Evolutionary conservation across 1,284 basidiomycete genomes (phyloP).

Genomic region (Moniliella sp.): DNA sequence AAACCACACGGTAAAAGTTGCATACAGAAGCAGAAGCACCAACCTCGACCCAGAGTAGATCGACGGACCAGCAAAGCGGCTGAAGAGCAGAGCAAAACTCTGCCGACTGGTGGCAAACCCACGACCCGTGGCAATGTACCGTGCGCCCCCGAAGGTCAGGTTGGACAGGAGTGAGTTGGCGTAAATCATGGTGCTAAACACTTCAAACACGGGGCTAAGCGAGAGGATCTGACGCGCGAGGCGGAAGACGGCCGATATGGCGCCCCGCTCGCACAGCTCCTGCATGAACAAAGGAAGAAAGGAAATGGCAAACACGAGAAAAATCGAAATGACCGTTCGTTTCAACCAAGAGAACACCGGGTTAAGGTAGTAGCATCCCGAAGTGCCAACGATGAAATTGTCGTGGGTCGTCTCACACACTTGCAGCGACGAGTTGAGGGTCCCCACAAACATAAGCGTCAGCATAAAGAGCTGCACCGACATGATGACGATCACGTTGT

Average conservation of each 20-base stretch:
- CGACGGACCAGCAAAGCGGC: constrained; percentile 31
- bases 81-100: constrained; percentile 29
- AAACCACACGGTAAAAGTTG: constrained; percentile 32
- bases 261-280: constrained; percentile 32
- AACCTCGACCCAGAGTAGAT: constrained; percentile 32
- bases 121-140: constrained; percentile 32
- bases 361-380: constrained; percentile 32
- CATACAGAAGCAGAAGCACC: constrained; percentile 27
- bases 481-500: constrained; percentile 58
- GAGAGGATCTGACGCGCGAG: constrained; percentile 31
- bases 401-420: constrained; percentile 27
- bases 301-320: constrained; percentile 34
- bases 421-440: constrained; percentile 27
- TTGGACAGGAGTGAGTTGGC: constrained; percentile 32
- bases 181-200: constrained; percentile 33
- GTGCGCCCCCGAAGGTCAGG: constrained; percentile 31
- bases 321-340: constrained; percentile 33
- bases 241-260: constrained; percentile 27
- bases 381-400: constrained; percentile 26
- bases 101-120: constrained; percentile 31
- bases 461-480: constrained; percentile 34
- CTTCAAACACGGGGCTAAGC: constrained; percentile 31
- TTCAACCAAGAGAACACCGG: constrained; percentile 32
- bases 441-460: constrained; percentile 31
- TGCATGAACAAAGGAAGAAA: constrained; percentile 33